Evolutionary conservation across 495 filamentous ascomycete species (phyloP), one percentile per base, ranked within the genome.

Genomic region (Hyaloscypha hepaticicola): DNA sequence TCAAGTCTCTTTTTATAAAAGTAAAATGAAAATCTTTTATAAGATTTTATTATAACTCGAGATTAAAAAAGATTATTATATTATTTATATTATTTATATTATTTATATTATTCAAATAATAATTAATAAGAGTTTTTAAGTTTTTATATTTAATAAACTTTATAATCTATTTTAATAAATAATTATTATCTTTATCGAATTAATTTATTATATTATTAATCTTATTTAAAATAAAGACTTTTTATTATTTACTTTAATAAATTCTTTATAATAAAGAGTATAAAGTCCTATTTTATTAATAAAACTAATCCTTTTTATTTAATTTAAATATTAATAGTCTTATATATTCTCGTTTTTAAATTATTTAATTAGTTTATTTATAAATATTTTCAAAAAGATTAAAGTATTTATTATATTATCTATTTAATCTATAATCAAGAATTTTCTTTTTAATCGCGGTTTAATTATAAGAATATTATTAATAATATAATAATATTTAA

Each of bases 121-220:
- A 56, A 53, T 63, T 57, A 24, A 61, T 57, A 27, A 66, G 48
- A 57, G 69, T 60, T 61, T 64, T 68, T 41, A 56, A 60, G 55
- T 69, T 69, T 26, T 56, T 71, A 16, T 71, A 55, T 45, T 21
- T 51, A 33, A 58, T 56, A 50, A 69, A 71, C 66, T 71, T 71
- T 19, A 71, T 63, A 11, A 69, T 26, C 48, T 71, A 48, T 11
- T 55, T 58, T 45, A 68, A 59, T 55, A 53, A 71, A 61, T 68
- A 71, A 33, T 66, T 53, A 56, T 51, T 58, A 28, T 58, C 69
- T 71, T 34, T 38, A 53, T 22, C 34, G 19, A 49, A 51, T 65
- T 69, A 68, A 61, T 51, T 27, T 66, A 51, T 31, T 61, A 38
- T 53, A 60, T 31, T 55, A 41, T 49, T 25, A 67, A 33, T 33